Evolutionary conservation across 768 basidiomycete genomes (phyloP).

Genomic region (Hygrophoropsis aurantiaca): DNA sequence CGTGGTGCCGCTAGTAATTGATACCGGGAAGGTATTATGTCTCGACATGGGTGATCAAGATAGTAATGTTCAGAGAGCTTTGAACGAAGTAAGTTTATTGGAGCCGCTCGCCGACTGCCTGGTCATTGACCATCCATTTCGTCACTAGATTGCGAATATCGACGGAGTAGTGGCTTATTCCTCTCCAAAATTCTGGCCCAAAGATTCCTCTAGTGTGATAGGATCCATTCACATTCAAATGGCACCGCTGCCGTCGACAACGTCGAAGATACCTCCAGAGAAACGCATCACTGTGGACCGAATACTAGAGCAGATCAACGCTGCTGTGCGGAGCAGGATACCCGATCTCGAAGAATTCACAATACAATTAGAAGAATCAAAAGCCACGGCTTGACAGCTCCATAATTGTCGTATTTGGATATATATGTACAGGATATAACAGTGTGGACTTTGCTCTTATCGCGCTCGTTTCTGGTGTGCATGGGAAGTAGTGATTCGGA

Average conservation of each 20-base stretch:
- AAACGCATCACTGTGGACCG: slow-evolving; percentile 68
- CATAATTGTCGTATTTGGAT: slow-evolving; percentile 12
- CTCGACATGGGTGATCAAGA: slow-evolving; percentile 78
- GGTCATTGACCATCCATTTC: neutral
- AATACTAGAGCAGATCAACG: slow-evolving; percentile 76
- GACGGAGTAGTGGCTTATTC: slow-evolving; percentile 83
- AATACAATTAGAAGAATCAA: slow-evolving; percentile 71
- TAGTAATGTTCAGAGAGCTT: slow-evolving; percentile 51
- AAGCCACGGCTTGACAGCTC: slow-evolving; percentile 1
- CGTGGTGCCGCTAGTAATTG: slow-evolving; percentile 92
- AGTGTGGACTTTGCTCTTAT: too few relatives aligned
- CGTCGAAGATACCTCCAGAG: slow-evolving; percentile 42
- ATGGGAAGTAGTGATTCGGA: too few relatives aligned
- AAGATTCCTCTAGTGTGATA: slow-evolving; percentile 80
- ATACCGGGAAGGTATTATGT: slow-evolving; percentile 85
- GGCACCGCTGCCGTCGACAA: slow-evolving; percentile 26
- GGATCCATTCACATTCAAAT: slow-evolving; percentile 93
- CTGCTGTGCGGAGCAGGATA: slow-evolving; percentile 68
- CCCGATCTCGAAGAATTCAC: slow-evolving; percentile 85
- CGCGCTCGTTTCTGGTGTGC: too few relatives aligned
- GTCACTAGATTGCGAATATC: slow-evolving; percentile 61
- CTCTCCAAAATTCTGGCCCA: slow-evolving; percentile 91
- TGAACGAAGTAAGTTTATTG: slow-evolving; percentile 54
- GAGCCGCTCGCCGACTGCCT: neutral
- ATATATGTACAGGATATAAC: slow-evolving; percentile 13